phyloP scores from a whole-genome alignment of 805 yeast species.

The Nakazawaea sp. region DNA sequence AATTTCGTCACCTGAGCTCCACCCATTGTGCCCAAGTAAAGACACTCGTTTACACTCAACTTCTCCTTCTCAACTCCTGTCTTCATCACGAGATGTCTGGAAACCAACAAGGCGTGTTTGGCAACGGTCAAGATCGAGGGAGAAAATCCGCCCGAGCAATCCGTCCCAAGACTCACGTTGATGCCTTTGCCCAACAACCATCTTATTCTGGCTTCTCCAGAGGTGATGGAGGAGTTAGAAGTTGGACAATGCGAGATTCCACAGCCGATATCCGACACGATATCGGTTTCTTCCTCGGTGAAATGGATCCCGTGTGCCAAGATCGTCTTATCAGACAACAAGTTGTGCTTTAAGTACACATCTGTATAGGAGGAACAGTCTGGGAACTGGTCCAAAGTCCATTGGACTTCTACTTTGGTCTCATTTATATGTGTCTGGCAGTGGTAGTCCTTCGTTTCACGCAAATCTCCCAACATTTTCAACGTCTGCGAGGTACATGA shows the following conservation, averaged over 20 bases:
- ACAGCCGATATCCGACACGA: constrained; percentile 46
- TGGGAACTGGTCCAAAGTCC: constrained; percentile 73
- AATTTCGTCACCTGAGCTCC: constrained; percentile 76
- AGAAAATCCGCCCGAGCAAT: constrained; percentile 71
- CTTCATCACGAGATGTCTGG: constrained; percentile 63
- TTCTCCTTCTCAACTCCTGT: constrained; percentile 36
- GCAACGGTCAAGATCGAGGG: constrained; percentile 60
- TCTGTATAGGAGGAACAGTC: constrained; percentile 61
- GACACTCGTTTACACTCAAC: constrained; percentile 60
- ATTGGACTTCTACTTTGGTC: constrained; percentile 63
- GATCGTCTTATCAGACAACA: constrained; percentile 61
- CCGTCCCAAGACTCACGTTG: constrained; percentile 79
- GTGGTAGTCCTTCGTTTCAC: constrained; percentile 44
- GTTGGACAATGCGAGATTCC: constrained; percentile 94
- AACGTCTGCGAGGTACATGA: constrained; percentile 65
- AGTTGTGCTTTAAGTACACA: constrained; percentile 61
- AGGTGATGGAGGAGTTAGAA: constrained; percentile 78
- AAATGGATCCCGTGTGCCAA: constrained; percentile 89
- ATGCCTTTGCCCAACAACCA: constrained; percentile 57
- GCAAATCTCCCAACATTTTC: constrained; percentile 53
- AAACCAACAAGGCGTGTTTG: constrained; percentile 63
- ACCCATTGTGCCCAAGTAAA: constrained; percentile 81
- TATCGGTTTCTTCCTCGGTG: constrained; percentile 50
- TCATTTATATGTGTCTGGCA: constrained; percentile 92
- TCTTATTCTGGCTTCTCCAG: constrained; percentile 84